phyloP scores from a whole-genome alignment of 2,329 filamentous ascomycete species.

The Aspergillus glaucus region DNA sequence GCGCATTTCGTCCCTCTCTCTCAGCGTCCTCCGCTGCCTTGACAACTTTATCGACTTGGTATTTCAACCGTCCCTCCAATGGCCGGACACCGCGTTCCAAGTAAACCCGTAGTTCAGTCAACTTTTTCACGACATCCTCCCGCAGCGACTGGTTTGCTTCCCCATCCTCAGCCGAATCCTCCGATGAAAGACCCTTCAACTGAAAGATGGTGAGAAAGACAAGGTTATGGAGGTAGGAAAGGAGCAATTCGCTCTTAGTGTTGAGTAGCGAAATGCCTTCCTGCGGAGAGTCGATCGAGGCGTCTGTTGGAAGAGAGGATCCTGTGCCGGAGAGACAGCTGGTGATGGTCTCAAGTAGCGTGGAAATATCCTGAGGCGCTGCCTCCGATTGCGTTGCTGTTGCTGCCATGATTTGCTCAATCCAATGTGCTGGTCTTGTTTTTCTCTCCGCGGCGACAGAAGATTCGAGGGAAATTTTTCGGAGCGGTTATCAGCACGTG shows the following conservation, averaged over 20 bases:
- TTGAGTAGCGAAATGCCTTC: constrained; percentile 93
- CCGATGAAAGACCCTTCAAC: constrained; percentile 51
- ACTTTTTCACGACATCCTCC: constrained; percentile 69
- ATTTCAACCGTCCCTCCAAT: constrained; percentile 82
- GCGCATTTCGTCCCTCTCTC: constrained; percentile 20
- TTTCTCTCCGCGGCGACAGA: not conserved
- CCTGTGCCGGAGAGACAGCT: constrained; percentile 28
- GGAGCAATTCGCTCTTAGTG: constrained; percentile 92
- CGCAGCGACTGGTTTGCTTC: constrained; percentile 42
- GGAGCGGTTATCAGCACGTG: constrained; percentile 20
- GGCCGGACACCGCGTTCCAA: constrained; percentile 88
- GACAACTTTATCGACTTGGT: constrained; percentile 92
- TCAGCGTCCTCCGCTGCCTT: constrained; percentile 63
- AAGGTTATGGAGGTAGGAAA: constrained; percentile 92
- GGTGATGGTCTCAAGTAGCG: constrained; percentile 29
- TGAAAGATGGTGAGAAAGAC: constrained; percentile 82
- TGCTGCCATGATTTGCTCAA: constrained; percentile 18
- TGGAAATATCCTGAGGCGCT: constrained; percentile 20
- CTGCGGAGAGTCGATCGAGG: constrained; percentile 66
- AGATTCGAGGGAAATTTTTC: constrained; percentile 15
- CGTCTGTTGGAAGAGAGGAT: constrained; percentile 48
- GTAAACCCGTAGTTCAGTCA: constrained; percentile 88
- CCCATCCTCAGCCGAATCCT: constrained; percentile 19
- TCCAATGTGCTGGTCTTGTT: not conserved
- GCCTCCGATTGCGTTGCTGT: constrained; percentile 15